Evolutionary conservation across 805 yeast genomes (phyloP).

Genomic region (Zygosaccharomyces gambellarensis): DNA sequence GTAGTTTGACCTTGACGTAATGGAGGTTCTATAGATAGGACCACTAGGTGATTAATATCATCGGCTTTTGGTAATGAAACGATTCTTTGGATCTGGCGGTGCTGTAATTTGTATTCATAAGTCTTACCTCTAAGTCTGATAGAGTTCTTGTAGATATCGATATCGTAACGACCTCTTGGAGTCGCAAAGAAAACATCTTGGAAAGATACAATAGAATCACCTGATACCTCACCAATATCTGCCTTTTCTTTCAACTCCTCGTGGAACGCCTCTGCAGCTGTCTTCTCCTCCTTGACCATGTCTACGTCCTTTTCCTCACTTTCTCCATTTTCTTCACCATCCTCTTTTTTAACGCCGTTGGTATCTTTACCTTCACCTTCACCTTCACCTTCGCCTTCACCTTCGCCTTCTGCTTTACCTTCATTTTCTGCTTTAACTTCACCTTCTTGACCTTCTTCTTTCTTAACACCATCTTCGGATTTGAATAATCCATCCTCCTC

Average conservation of each 20-base stretch:
- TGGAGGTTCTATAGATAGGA: slow-evolving; percentile 93
- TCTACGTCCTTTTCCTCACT: slow-evolving; percentile 34
- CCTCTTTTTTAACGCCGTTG: slow-evolving; percentile 36
- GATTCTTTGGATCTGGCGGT: slow-evolving; percentile 81
- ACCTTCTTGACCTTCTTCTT: slow-evolving; percentile 26
- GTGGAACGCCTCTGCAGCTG: slow-evolving; percentile 80
- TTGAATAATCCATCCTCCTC: slow-evolving; percentile 23
- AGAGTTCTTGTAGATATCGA: slow-evolving; percentile 84
- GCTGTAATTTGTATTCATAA: slow-evolving; percentile 92
- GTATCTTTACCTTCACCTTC: slow-evolving; percentile 38
- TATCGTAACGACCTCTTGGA: slow-evolving; percentile 97
- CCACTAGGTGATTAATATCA: slow-evolving; percentile 81
- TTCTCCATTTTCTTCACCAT: slow-evolving; percentile 26
- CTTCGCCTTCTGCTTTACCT: slow-evolving; percentile 17
- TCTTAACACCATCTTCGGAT: slow-evolving; percentile 14
- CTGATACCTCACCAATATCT: slow-evolving; percentile 88
- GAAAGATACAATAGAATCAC: slow-evolving; percentile 91
- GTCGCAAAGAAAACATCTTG: slow-evolving; percentile 87
- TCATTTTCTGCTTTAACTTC: slow-evolving; percentile 13
- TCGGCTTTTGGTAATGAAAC: slow-evolving; percentile 93
- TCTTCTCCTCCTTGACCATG: slow-evolving; percentile 35
- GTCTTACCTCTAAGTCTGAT: slow-evolving; percentile 95
- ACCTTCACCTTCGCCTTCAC: slow-evolving; percentile 32
- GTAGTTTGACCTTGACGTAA: slow-evolving; percentile 97
- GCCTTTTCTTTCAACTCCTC: slow-evolving; percentile 91